Evolutionary conservation across 352 stramenopile species (phyloP).

Genomic region (Pythium sukuiense): DNA sequence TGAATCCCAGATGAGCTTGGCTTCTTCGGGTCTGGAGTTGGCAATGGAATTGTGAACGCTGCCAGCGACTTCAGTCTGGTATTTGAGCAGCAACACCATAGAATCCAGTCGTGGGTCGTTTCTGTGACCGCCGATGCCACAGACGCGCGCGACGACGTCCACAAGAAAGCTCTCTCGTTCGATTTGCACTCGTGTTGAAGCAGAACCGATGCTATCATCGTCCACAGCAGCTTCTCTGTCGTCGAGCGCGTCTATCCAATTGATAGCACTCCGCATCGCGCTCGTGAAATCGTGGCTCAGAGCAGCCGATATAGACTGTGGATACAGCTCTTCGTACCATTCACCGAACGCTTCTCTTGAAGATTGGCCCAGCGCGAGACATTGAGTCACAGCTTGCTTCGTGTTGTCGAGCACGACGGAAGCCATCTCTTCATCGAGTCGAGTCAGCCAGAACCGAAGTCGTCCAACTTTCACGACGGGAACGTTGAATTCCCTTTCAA

Average conservation of each 20-base stretch:
- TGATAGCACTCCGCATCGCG: conserved; percentile 21
- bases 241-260: neutral
- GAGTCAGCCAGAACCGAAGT: conserved; percentile 63
- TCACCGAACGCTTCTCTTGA: neutral
- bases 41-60: neutral
- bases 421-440: conserved; percentile 59
- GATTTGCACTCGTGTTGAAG: neutral
- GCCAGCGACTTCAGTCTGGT: conserved; percentile 18
- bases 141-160: neutral
- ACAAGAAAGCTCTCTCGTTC: neutral
- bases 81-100: conserved; percentile 9
- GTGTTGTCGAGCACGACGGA: conserved; percentile 42
- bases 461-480: conserved; percentile 69
- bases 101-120: conserved; percentile 16
- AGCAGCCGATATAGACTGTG: conserved; percentile 35
- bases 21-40: neutral
- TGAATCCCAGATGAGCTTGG: conserved; percentile 15
- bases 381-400: conserved; percentile 27
- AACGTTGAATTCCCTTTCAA: conserved; percentile 21
- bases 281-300: conserved; percentile 34
- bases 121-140: neutral
- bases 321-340: conserved; percentile 22
- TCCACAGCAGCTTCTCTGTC: neutral
- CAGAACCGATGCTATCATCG: neutral
- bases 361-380: neutral